Evolutionary conservation across 108 stramenopile genomes (phyloP), one percentile per base, ranked within the genome.

Genomic region (Cyclotella distinguenda): DNA sequence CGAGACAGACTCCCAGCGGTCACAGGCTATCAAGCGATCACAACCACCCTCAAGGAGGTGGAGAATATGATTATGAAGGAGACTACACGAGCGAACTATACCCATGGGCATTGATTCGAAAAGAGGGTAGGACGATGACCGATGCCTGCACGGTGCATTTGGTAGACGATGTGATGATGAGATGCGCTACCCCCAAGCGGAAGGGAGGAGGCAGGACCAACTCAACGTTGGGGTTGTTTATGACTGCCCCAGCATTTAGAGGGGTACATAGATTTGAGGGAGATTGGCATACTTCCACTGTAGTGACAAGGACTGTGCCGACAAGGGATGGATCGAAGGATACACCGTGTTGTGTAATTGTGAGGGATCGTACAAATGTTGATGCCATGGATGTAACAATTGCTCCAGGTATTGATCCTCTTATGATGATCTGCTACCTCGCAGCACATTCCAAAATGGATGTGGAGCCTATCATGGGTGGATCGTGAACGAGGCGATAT

Each of bases 321-420:
- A 22, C 12, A 25, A 25, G 23, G 18, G 58, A 54, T 25, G 38
- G 31, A 3, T 12, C 15, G 9, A 50, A 62, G 12, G 76, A 64
- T 45, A 12, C 35, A 4, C 77, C 77, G 16, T 78, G 77, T 39
- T 78, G 77, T 72, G 43, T 72, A 11, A 61, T 72, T 52, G 38
- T 78, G 9, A 58, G 68, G 4, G 68, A 70, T 61, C 70, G 59
- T 19, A 31, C 42, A 12, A 56, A 66, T 47, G 36, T 58, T 21
- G 77, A 70, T 44, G 60, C 48, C 4, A 47, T 72, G 25, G 60
- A 78, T 55, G 42, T 78, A 33, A 78, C 77, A 10, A 72, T 78
- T 39, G 70, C 77, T 16, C 77, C 77, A n/a, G 77, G 77, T 0
- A 78, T 78, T 56, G 77, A 78, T 54, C 77, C 77, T 2, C 25